Percentiles rank a stretch among this genome's conserved stretches.
These are phyloP conservation scores for Pleurotus tuoliensis DNA, from an alignment of 768 basidiomycete genomes.

Conservation along the genomic window DNA sequence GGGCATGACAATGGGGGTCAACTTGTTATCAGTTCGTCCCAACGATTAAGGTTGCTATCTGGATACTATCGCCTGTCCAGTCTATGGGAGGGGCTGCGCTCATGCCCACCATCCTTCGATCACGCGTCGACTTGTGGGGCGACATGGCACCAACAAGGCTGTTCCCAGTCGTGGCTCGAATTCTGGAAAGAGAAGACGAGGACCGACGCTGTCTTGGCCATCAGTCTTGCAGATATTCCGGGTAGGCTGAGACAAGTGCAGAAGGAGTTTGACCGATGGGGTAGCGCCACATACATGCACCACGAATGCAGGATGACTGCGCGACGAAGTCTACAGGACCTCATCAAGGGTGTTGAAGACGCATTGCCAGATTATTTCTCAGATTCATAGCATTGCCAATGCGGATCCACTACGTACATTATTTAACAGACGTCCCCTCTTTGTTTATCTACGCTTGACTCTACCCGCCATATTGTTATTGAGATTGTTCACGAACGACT, in stretches of 20 bases:
- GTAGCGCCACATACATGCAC: slow-evolving; percentile 75
- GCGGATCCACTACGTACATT: background rate
- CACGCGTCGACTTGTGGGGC: slow-evolving; percentile 61
- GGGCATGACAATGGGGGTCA: slow-evolving; percentile 21
- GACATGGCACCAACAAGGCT: slow-evolving; percentile 71
- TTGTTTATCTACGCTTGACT: slow-evolving; percentile 14
- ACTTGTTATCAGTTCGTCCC: slow-evolving; percentile 49
- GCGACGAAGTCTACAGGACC: slow-evolving; percentile 49
- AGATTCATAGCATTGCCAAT: slow-evolving; percentile 15
- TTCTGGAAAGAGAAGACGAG: slow-evolving; percentile 78
- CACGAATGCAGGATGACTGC: slow-evolving; percentile 65
- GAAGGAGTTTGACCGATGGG: slow-evolving; percentile 69
- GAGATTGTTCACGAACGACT: too few relatives aligned
- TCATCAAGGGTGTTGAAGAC: slow-evolving; percentile 54
- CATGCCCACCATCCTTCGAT: slow-evolving; percentile 54
- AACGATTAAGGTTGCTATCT: slow-evolving; percentile 62
- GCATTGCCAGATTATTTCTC: slow-evolving; percentile 62
- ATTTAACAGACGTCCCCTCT: background rate
- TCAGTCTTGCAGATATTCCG: slow-evolving; percentile 63
- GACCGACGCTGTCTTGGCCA: slow-evolving; percentile 49
- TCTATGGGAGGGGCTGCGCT: slow-evolving; percentile 63
- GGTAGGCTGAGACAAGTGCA: slow-evolving; percentile 59
- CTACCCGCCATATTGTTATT: slow-evolving; percentile 12
- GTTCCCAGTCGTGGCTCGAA: slow-evolving; percentile 69
- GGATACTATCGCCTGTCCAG: slow-evolving; percentile 68